Percentiles rank a stretch among this genome's conserved stretches.
Evolutionary conservation across 2,329 filamentous ascomycete genomes (phyloP).

Genomic region (Sclerotinia sclerotiorum): DNA sequence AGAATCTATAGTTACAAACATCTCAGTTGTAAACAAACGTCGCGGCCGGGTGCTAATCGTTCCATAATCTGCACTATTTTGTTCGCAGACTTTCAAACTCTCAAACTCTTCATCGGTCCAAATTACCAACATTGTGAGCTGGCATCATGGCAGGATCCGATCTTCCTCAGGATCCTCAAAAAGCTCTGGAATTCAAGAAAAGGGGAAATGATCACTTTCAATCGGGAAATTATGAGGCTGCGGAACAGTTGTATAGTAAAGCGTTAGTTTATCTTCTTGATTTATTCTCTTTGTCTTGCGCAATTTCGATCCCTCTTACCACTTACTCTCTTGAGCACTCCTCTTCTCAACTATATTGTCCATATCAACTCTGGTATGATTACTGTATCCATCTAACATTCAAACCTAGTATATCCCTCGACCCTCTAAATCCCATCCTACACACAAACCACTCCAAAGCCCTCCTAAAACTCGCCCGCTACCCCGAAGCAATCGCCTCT

Average conservation of each 20-base stretch:
- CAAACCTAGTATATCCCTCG: slow-evolving; percentile 65
- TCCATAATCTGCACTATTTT: background rate
- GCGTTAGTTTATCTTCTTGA: slow-evolving; percentile 51
- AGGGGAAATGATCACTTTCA: slow-evolving; percentile 55
- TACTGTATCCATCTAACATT: slow-evolving; percentile 1
- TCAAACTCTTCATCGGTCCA: background rate
- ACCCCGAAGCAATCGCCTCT: slow-evolving; percentile 74
- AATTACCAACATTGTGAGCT: background rate
- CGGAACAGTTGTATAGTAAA: slow-evolving; percentile 70
- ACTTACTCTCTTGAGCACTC: slow-evolving; percentile 15
- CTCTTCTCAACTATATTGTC: background rate
- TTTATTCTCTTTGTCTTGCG: slow-evolving; percentile 3
- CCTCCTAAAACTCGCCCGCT: slow-evolving; percentile 70
- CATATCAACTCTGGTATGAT: slow-evolving; percentile 1
- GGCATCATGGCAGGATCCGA: slow-evolving; percentile 34
- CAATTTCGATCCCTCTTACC: background rate
- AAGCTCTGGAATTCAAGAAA: slow-evolving; percentile 38
- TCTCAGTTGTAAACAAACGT: background rate
- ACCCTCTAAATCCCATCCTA: slow-evolving; percentile 73
- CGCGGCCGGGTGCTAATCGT: too few species aligned
- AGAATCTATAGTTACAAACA: background rate
- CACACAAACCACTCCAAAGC: slow-evolving; percentile 90
- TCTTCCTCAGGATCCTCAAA: slow-evolving; percentile 26
- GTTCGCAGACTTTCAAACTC: background rate
- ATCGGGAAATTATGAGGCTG: slow-evolving; percentile 61